Base-by-base conservation (phyloP, 352 stramenopile species). In the Globisporangium perplexum region DNA sequence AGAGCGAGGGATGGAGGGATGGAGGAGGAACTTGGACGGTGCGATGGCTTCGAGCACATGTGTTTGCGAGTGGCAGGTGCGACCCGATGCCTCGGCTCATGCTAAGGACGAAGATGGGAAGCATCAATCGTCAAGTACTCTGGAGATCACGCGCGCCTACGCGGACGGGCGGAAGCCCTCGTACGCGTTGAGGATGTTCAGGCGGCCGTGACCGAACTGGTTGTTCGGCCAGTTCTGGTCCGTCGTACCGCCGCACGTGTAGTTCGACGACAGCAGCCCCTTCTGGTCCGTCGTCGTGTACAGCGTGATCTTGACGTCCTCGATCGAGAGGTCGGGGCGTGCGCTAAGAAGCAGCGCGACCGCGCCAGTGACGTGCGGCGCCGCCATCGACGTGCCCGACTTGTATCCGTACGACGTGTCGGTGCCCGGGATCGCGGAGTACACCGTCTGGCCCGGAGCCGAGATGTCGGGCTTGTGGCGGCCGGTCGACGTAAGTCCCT, bases 171-270 rank as follows among this genome's bases (percentile, higher is more conserved):
- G 57, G 42, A 53, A 63, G 50, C 57, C 57, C 33, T 58, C 33
- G 57, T 63, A 63, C 43, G 57, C 57, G 50, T 54, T 63, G 44
- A 59, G 11, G 3, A 63, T 44, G 50, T 63, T 63, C 12, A 63
- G 31, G 26, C 50, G 57, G 18, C 57, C 57, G 43, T 60, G 46
- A 42, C 67, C 70, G 35, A 50, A 77, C 47, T 69, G 59, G 53
- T 80, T 77, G 59, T 77, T 80, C 3, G 67, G 70, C 55, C 59
- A 69, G 31, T 64, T 5, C 3, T 6, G 26, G 52, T 68, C 67
- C 20, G 41, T 38, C 0, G 69, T 69, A 1, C 42, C 41, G 14
- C 63, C 61, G 53, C 66, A 78, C 28, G 50, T 62, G 30, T 57
- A 63, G 28, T 53, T 53, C 14, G 33, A 53, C 18, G 43, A 3